A percentile compares a stretch with the other conserved stretches of the same genome.
phyloP scores from a whole-genome alignment of 805 yeast species.

The Metschnikowia gelsemii region DNA sequence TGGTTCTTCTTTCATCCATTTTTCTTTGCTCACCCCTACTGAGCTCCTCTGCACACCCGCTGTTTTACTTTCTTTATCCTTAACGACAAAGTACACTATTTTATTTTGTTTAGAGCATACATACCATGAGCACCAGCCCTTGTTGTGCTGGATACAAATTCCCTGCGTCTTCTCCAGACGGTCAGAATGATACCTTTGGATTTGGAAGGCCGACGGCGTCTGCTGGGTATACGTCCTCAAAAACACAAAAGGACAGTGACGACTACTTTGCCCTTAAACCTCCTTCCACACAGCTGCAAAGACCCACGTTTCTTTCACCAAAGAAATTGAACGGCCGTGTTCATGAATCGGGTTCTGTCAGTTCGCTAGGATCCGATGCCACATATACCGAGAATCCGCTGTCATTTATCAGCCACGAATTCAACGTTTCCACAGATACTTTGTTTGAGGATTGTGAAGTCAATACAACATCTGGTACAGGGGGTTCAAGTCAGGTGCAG shows the following conservation, averaged over 20 bases:
- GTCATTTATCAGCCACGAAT: slow-evolving; percentile 18
- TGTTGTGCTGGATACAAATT: slow-evolving; percentile 18
- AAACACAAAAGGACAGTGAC: slow-evolving; percentile 3
- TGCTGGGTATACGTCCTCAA: background rate
- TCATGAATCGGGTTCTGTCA: slow-evolving; percentile 22
- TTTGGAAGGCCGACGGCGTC: slow-evolving; percentile 2
- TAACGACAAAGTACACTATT: too few species aligned
- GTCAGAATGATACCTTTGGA: background rate
- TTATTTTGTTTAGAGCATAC: background rate
- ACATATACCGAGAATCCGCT: slow-evolving; percentile 11
- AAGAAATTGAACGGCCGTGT: slow-evolving; percentile 1
- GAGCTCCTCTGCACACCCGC: background rate
- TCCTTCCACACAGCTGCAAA: slow-evolving; percentile 10
- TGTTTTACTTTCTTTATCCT: background rate
- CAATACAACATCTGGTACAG: background rate
- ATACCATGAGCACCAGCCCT: slow-evolving; percentile 18
- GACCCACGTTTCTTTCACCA: slow-evolving; percentile 7
- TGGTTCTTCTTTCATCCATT: background rate
- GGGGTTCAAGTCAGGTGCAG: background rate
- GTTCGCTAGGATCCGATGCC: slow-evolving; percentile 31
- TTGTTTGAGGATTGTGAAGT: slow-evolving; percentile 26
- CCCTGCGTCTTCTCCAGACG: slow-evolving; percentile 14
- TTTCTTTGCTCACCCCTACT: background rate
- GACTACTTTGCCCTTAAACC: slow-evolving; percentile 17
- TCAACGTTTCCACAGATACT: slow-evolving; percentile 31